phyloP scores from a whole-genome alignment of 805 yeast species.

The Pichia paraexigua region DNA sequence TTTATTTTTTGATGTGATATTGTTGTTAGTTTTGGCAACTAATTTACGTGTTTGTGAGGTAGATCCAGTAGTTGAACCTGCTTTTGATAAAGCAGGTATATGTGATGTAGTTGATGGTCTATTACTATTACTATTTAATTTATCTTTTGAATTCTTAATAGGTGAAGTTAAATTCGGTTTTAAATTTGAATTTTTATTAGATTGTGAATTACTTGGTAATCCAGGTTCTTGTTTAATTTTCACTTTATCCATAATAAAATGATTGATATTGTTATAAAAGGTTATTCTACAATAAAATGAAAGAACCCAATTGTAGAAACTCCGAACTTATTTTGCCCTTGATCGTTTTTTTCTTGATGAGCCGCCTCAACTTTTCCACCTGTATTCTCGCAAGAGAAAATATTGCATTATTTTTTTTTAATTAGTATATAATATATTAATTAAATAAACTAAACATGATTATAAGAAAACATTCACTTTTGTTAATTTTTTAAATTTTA shows the following conservation, averaged over 20 bases:
- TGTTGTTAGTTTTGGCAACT: background rate
- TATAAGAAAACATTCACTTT: background rate
- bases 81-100: background rate
- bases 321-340: background rate
- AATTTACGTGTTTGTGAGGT: background rate
- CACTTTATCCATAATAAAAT: background rate
- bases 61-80: no score
- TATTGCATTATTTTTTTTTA: no score
- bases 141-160: background rate
- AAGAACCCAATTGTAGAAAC: no score
- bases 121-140: background rate
- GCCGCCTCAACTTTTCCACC: background rate
- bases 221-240: slow-evolving; percentile 5
- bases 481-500: background rate
- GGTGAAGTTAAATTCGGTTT: background rate
- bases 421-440: no score
- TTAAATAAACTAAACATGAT: background rate
- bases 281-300: background rate
- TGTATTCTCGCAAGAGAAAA: no score
- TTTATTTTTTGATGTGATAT: background rate
- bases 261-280: background rate
- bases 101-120: background rate
- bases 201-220: no score
- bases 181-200: background rate
- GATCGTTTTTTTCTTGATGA: background rate